Conservation (phyloP, 305 asterid species). For the Solanum hybrid region DNA sequence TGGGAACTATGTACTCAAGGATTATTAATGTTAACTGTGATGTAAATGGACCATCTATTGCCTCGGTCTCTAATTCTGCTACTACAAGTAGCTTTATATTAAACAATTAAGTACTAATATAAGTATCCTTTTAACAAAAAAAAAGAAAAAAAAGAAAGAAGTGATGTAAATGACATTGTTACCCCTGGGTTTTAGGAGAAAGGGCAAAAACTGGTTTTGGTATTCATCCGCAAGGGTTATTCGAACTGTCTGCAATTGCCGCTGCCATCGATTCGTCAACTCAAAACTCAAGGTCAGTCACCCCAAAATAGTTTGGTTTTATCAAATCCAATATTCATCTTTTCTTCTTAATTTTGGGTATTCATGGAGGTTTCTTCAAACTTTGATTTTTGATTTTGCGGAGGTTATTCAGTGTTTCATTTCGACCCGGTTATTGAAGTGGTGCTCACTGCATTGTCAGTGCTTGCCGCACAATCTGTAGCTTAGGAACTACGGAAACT, state of each 20-base stretch:
- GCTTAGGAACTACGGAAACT: neutral
- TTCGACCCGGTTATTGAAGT: neutral
- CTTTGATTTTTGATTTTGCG: neutral
- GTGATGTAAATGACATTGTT: neutral
- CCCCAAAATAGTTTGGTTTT: neutral
- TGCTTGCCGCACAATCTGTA: neutral
- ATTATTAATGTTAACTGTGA: too few species aligned
- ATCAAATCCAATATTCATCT: neutral
- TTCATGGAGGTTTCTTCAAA: neutral
- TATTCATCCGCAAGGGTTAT: neutral
- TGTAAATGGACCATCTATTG: too few species aligned
- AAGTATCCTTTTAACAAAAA: too few species aligned
- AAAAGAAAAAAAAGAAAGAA: too few species aligned
- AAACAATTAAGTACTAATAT: too few species aligned
- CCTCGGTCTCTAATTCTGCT: too few species aligned
- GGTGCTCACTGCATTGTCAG: neutral
- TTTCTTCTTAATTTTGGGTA: neutral
- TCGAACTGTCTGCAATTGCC: neutral
- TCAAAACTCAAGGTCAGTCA: neutral
- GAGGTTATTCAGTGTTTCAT: neutral
- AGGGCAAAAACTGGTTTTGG: neutral
- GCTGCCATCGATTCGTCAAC: neutral
- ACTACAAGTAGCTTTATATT: too few species aligned
- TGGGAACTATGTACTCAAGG: too few species aligned
- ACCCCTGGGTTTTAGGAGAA: neutral